Evolutionary conservation across 163 green algal species (phyloP).

Genomic region (Scenedesmus sp.): DNA sequence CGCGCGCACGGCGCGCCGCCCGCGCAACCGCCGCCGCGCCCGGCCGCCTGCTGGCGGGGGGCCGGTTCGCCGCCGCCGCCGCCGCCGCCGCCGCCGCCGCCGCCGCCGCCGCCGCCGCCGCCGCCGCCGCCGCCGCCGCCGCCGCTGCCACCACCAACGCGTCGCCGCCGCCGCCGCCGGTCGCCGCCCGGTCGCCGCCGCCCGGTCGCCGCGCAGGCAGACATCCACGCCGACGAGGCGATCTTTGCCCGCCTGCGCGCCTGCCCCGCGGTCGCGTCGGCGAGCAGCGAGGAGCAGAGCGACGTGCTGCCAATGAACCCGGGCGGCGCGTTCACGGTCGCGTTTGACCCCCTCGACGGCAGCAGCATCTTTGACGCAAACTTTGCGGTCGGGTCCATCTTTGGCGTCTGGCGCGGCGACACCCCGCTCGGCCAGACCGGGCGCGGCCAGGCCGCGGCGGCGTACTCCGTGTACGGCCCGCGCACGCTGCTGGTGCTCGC

Average conservation of each 20-base stretch:
- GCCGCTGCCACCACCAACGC: background rate
- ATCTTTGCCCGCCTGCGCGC: constrained; percentile 65
- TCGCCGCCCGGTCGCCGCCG: background rate
- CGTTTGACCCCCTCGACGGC: constrained; percentile 90
- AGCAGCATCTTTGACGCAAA: constrained; percentile 79
- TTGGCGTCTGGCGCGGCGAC: constrained; percentile 89
- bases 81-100: background rate
- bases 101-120: constrained; percentile 1
- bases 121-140: background rate
- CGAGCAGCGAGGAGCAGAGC: constrained; percentile 75
- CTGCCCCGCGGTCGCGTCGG: constrained; percentile 65
- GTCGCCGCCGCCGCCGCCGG: too few species aligned
- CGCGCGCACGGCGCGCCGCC: background rate
- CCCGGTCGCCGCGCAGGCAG: constrained; percentile 54
- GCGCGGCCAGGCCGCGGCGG: constrained; percentile 72
- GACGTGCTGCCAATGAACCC: constrained; percentile 41
- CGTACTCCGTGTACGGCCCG: constrained; percentile 82
- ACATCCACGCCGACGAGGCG: constrained; percentile 71
- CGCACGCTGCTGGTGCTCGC: constrained; percentile 79
- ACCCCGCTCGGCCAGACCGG: constrained; percentile 79
- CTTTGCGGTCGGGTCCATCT: constrained; percentile 89
- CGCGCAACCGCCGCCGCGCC: too few species aligned
- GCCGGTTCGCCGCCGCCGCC: background rate
- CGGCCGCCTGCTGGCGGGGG: background rate
- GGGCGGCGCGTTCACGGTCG: constrained; percentile 57